Evolutionary conservation across 2,329 filamentous ascomycete genomes (phyloP).

Genomic region (Stagonosporopsis vannaccii): DNA sequence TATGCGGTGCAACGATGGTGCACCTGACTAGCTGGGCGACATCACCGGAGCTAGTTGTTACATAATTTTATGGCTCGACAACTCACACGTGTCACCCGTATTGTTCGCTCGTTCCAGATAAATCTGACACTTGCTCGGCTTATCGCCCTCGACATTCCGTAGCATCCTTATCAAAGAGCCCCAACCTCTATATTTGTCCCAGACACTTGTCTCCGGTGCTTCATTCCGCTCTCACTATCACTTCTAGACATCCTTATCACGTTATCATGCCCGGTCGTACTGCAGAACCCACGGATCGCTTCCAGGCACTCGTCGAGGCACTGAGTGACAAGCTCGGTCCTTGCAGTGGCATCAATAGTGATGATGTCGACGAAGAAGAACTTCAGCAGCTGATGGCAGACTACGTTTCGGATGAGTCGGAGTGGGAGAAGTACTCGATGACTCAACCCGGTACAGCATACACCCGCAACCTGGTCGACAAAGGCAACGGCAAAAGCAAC

Average conservation of each 20-base stretch:
- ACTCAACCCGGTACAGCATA: slow-evolving; percentile 75
- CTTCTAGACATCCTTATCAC: neutral
- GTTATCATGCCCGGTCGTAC: slow-evolving; percentile 34
- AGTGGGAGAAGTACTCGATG: slow-evolving; percentile 80
- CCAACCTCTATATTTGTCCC: neutral
- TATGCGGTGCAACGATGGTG: slow-evolving; percentile 16
- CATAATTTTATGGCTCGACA: slow-evolving; percentile 31
- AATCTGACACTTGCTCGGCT: slow-evolving; percentile 14
- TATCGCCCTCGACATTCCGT: slow-evolving; percentile 15
- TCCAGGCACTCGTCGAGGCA: slow-evolving; percentile 75
- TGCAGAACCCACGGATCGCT: slow-evolving; percentile 48
- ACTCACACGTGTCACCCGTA: slow-evolving; percentile 19
- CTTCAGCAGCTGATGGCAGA: slow-evolving; percentile 75
- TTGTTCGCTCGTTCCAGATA: slow-evolving; percentile 21
- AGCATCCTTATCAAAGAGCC: slow-evolving; percentile 6
- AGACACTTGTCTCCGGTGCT: neutral
- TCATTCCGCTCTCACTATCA: neutral
- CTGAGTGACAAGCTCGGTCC: slow-evolving; percentile 79
- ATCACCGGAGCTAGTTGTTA: slow-evolving; percentile 37
- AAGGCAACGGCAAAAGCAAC: slow-evolving; percentile 84
- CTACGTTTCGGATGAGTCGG: slow-evolving; percentile 72
- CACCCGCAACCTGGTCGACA: slow-evolving; percentile 87
- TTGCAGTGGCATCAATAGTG: slow-evolving; percentile 80
- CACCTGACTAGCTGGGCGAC: slow-evolving; percentile 30
- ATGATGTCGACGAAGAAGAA: slow-evolving; percentile 77